These are phyloP conservation scores for Ophiostoma sp. DNA, from an alignment of 2,329 filamentous ascomycete genomes.

Conservation along the genomic window DNA sequence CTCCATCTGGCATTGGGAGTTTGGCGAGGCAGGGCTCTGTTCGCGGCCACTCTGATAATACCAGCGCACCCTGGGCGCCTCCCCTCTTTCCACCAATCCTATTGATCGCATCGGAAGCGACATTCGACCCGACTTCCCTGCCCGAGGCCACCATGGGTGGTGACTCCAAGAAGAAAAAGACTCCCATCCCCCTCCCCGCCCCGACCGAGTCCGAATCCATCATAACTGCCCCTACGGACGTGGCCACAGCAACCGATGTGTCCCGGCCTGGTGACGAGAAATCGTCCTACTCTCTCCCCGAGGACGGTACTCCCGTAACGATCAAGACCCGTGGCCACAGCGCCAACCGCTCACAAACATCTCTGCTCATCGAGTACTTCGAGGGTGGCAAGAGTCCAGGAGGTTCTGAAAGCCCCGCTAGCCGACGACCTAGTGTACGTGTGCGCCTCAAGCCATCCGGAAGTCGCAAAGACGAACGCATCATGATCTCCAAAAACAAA, in stretches of 20 bases:
- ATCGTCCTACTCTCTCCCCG: slow-evolving; percentile 76
- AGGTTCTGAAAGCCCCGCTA: slow-evolving; percentile 53
- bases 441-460: slow-evolving; percentile 78
- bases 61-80: neutral
- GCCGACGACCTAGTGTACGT: slow-evolving; percentile 78
- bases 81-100: slow-evolving; percentile 9
- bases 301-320: slow-evolving; percentile 87
- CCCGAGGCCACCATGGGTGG: slow-evolving; percentile 35
- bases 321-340: slow-evolving; percentile 73
- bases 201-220: slow-evolving; percentile 70
- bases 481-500: slow-evolving; percentile 82
- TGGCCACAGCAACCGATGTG: slow-evolving; percentile 60
- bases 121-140: neutral
- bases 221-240: slow-evolving; percentile 56
- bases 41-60: neutral
- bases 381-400: slow-evolving; percentile 69
- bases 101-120: slow-evolving; percentile 8
- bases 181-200: slow-evolving; percentile 65
- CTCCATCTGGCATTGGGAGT: slow-evolving; percentile 23
- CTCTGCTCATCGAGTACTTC: slow-evolving; percentile 91
- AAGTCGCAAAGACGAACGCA: slow-evolving; percentile 68
- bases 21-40: neutral
- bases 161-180: slow-evolving; percentile 50
- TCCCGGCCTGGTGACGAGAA: slow-evolving; percentile 68
- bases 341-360: slow-evolving; percentile 74